Evolutionary conservation across 2,329 filamentous ascomycete genomes (phyloP).

Genomic region (Tolypocladium pustulatum): DNA sequence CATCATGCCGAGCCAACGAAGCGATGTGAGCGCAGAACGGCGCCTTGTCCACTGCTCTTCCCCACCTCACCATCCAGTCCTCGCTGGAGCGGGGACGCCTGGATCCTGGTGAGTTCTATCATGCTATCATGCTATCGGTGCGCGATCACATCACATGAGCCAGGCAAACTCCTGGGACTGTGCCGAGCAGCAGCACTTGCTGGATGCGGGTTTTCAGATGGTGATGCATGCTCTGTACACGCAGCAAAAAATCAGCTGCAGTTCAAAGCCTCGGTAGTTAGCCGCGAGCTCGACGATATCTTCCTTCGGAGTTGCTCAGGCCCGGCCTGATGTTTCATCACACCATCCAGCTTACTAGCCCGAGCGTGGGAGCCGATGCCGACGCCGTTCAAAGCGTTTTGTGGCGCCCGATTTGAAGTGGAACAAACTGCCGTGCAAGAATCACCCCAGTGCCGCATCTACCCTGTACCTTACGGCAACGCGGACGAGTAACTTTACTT

Average conservation of each 20-base stretch:
- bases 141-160: too few species aligned
- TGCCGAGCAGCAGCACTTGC: too few species aligned
- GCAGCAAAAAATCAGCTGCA: too few species aligned
- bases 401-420: too few species aligned
- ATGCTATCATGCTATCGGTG: background rate
- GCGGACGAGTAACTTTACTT: too few species aligned
- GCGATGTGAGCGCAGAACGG: slow-evolving; percentile 6
- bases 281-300: background rate
- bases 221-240: too few species aligned
- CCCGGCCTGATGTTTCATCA: background rate
- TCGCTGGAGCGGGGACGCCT: too few species aligned
- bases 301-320: background rate
- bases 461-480: background rate
- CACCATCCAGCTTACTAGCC: background rate
- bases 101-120: too few species aligned
- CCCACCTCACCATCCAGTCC: background rate
- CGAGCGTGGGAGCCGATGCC: background rate
- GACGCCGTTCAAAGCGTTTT: too few species aligned
- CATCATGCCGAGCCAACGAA: background rate
- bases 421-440: background rate
- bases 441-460: background rate
- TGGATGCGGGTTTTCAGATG: too few species aligned
- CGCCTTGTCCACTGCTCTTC: slow-evolving; percentile 1
- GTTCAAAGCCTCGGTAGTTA: background rate
- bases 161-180: too few species aligned